Conservation (phyloP, 2,329 filamentous ascomycete genomes). For the Hypoxylon rubiginosum region DNA sequence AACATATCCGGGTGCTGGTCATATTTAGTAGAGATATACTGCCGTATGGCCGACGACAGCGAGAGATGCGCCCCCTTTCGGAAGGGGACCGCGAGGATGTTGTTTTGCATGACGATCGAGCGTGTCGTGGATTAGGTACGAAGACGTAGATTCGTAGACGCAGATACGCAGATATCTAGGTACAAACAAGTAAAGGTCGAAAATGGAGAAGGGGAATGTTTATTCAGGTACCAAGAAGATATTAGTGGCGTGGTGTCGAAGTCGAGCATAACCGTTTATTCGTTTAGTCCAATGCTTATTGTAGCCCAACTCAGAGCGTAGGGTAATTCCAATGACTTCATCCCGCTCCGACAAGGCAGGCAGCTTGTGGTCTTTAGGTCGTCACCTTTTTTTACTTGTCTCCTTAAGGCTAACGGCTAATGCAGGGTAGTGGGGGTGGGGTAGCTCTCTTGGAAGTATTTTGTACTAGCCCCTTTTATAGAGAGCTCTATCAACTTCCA, state of each 20-base stretch:
- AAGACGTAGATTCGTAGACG: not conserved
- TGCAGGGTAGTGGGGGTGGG: conserved; percentile 28
- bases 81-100: conserved; percentile 86
- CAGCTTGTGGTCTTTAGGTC: conserved; percentile 14
- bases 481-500: not conserved
- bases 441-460: conserved; percentile 13
- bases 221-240: not conserved
- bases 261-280: conserved; percentile 6
- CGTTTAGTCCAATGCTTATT: not conserved
- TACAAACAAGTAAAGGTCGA: conserved; percentile 35
- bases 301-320: conserved; percentile 11
- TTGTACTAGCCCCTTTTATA: not conserved
- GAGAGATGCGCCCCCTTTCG: conserved; percentile 85
- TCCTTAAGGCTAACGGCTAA: not conserved
- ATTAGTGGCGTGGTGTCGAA: conserved; percentile 1
- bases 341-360: conserved; percentile 28
- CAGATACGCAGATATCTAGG: not conserved
- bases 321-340: conserved; percentile 44
- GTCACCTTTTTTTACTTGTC: conserved; percentile 9
- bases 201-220: conserved; percentile 17
- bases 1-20: conserved; percentile 99
- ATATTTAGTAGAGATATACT: conserved; percentile 98
- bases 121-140: conserved; percentile 3
- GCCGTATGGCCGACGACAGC: conserved; percentile 84
- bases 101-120: conserved; percentile 55